Conservation (phyloP, 305 asterid species). For the Fraxinus latifolia region DNA sequence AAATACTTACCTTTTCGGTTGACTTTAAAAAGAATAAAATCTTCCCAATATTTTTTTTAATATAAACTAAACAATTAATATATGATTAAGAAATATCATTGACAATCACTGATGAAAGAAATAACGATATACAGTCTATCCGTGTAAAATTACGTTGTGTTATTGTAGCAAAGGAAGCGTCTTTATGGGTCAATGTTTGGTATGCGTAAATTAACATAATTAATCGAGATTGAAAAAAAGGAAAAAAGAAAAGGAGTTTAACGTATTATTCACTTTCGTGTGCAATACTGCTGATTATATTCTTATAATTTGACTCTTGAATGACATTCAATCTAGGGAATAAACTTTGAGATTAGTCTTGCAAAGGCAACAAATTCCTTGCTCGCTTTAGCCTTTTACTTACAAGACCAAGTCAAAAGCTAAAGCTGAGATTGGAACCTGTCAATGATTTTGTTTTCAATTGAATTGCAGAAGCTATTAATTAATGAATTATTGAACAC, state of each 20-base stretch:
- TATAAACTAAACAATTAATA: neutral
- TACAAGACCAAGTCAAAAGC: neutral
- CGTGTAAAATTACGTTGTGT: neutral
- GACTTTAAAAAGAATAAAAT: neutral
- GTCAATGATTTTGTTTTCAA: neutral
- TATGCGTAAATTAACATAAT: no score
- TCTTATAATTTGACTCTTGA: neutral
- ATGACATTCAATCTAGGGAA: neutral
- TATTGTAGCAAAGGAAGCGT: neutral
- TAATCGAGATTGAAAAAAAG: neutral
- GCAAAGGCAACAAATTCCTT: neutral
- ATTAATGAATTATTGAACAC: no score
- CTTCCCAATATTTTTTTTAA: neutral
- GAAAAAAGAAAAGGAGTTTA: no score
- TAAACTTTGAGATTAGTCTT: neutral
- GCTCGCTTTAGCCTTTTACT: slow-evolving; percentile 9
- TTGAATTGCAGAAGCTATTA: neutral
- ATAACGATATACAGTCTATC: neutral
- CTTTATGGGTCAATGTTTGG: no score
- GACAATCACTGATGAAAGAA: neutral
- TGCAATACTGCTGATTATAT: neutral
- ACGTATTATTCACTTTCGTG: neutral
- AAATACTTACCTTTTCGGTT: neutral
- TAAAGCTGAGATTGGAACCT: neutral
- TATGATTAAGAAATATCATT: neutral